phyloP scores from a whole-genome alignment of 1,284 basidiomycete species.

The Polyporus tsugae region DNA sequence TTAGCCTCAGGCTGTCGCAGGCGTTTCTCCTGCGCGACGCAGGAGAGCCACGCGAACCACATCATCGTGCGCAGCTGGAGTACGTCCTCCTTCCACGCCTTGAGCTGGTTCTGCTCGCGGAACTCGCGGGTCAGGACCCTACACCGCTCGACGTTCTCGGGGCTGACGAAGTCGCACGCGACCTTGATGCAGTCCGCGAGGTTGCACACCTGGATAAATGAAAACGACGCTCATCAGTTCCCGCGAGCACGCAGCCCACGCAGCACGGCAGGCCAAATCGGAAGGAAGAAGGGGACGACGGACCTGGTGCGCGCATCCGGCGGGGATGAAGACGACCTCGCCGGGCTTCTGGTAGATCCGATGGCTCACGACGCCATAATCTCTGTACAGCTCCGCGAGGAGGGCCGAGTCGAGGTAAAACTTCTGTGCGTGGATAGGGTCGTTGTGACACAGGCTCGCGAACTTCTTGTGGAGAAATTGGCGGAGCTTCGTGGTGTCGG shows the following conservation, averaged over 20 bases:
- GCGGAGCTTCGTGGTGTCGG: constrained; percentile 78
- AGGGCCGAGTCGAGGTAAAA: constrained; percentile 78
- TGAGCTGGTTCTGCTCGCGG: constrained; percentile 59
- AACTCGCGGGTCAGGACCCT: constrained; percentile 43
- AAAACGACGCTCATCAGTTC: constrained; percentile 37
- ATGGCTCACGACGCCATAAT: constrained; percentile 73
- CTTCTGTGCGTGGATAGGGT: constrained; percentile 88
- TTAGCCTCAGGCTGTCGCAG: background rate
- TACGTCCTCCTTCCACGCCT: constrained; percentile 91
- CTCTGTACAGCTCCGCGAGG: constrained; percentile 66
- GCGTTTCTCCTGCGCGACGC: constrained; percentile 34
- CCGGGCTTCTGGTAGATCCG: constrained; percentile 84
- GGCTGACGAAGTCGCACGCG: constrained; percentile 90
- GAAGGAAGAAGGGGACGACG: background rate
- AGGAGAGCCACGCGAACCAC: constrained; percentile 86
- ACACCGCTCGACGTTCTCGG: constrained; percentile 84
- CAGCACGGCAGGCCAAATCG: background rate
- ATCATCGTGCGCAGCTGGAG: constrained; percentile 87
- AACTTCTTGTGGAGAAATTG: constrained; percentile 60
- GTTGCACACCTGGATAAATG: constrained; percentile 65
- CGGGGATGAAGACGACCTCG: constrained; percentile 91
- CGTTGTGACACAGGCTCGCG: constrained; percentile 53
- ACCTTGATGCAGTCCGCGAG: constrained; percentile 92
- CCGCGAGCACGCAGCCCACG: background rate
- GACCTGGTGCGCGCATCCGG: constrained; percentile 85